Percentiles rank a stretch among this genome's conserved stretches.
These are phyloP conservation scores for Micromonas commoda DNA, from an alignment of 139 green algal species.

Conservation along the genomic window DNA sequence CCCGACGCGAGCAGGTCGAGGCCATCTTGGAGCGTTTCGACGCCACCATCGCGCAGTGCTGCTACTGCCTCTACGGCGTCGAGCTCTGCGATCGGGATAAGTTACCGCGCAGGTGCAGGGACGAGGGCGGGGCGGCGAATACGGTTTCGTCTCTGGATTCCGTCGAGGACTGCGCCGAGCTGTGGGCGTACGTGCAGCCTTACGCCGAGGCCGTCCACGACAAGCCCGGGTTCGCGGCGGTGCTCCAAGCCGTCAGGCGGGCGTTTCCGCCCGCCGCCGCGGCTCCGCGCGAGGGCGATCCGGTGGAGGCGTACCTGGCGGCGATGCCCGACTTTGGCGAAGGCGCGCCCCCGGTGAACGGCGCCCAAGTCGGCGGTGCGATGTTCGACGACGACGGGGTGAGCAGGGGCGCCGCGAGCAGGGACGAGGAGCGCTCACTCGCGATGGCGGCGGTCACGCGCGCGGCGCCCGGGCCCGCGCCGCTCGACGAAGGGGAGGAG, in stretches of 20 bases:
- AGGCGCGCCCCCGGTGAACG: too few relatives aligned
- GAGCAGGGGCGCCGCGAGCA: not conserved
- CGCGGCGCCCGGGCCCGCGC: too few relatives aligned
- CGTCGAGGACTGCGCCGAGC: not conserved
- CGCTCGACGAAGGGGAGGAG: not conserved
- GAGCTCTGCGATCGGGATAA: not conserved
- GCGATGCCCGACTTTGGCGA: not conserved
- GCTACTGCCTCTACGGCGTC: conserved; percentile 4
- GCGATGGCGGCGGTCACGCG: not conserved
- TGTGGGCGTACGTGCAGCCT: not conserved
- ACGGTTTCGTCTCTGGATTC: not conserved
- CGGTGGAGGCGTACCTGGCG: not conserved
- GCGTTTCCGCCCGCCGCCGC: not conserved
- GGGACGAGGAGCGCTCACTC: not conserved
- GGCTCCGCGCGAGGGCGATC: not conserved
- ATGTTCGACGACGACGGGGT: too few relatives aligned
- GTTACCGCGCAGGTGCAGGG: not conserved
- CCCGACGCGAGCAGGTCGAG: not conserved
- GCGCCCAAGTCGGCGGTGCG: not conserved
- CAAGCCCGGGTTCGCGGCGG: not conserved
- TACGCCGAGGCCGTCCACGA: not conserved
- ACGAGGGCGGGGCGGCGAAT: not conserved
- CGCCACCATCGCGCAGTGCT: not conserved
- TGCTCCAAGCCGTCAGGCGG: not conserved
- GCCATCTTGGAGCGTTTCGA: not conserved